Evolutionary conservation across 2,329 filamentous ascomycete genomes (phyloP).

Genomic region (Periconia sp.): DNA sequence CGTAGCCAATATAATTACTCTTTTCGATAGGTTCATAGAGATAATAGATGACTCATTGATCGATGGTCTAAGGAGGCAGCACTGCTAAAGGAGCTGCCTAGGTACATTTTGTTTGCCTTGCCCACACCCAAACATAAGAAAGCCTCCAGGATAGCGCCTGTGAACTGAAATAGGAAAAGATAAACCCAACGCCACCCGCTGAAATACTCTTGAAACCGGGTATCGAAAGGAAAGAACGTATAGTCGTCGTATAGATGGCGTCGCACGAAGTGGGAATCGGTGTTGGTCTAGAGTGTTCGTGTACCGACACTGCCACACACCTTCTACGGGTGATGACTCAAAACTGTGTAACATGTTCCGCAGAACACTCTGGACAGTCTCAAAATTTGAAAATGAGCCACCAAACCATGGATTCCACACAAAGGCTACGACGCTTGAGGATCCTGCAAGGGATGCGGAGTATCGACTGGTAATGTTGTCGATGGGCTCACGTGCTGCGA

Average conservation of each 20-base stretch:
- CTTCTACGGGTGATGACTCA: conserved; percentile 1
- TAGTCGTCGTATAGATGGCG: background rate
- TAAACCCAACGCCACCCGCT: conserved; percentile 11
- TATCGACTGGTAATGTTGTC: conserved; percentile 35
- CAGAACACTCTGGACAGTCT: background rate
- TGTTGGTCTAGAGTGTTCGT: conserved; percentile 1
- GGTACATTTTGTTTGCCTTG: background rate
- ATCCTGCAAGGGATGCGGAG: conserved; percentile 25
- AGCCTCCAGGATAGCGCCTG: background rate
- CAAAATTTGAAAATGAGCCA: background rate
- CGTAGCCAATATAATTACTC: background rate
- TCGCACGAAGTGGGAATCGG: background rate
- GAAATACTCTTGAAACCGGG: conserved; percentile 3
- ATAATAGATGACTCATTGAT: background rate
- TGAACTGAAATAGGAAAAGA: background rate
- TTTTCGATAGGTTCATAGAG: background rate
- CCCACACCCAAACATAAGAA: conserved; percentile 1
- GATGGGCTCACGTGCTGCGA: conserved; percentile 41
- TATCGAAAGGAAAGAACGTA: conserved; percentile 9
- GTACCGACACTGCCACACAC: background rate
- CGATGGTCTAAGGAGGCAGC: background rate
- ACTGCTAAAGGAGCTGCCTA: background rate
- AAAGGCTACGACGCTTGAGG: conserved; percentile 12
- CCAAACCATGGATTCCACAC: background rate
- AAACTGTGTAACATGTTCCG: background rate